Evolutionary conservation across 2,329 filamentous ascomycete species (phyloP).

Genomic region (Aspergillus tanneri): DNA sequence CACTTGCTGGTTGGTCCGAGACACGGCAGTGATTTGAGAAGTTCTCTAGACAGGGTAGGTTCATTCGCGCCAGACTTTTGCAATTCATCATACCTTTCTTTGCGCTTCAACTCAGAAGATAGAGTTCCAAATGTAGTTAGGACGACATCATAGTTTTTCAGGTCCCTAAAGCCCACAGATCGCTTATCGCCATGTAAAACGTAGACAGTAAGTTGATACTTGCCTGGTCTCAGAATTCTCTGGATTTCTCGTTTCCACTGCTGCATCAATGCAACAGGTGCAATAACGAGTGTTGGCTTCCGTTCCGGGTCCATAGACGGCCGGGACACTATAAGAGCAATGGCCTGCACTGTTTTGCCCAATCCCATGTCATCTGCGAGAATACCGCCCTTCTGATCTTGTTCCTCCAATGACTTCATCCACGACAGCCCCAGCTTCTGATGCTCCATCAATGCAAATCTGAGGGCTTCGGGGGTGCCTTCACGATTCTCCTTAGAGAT

Average conservation of each 20-base stretch:
- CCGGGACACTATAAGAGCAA: constrained; percentile 71
- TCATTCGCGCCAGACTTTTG: constrained; percentile 47
- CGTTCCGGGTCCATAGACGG: constrained; percentile 58
- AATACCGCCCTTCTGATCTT: constrained; percentile 71
- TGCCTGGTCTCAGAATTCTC: constrained; percentile 61
- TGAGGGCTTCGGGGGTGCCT: constrained; percentile 68
- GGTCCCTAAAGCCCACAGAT: constrained; percentile 55
- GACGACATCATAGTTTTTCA: constrained; percentile 70
- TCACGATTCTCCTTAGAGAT: constrained; percentile 62
- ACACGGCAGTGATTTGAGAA: constrained; percentile 51
- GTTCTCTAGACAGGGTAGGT: constrained; percentile 12
- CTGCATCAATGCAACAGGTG: constrained; percentile 73
- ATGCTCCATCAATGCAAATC: constrained; percentile 71
- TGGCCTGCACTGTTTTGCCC: constrained; percentile 79
- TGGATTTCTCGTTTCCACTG: constrained; percentile 83
- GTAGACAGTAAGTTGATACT: constrained; percentile 62
- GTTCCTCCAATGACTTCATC: constrained; percentile 72
- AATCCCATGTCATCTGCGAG: constrained; percentile 80
- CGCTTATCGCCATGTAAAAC: constrained; percentile 68
- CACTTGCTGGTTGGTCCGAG: constrained; percentile 62
- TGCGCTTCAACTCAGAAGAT: constrained; percentile 64
- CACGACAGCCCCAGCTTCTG: constrained; percentile 76
- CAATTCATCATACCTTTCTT: constrained; percentile 53
- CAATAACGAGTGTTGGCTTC: constrained; percentile 79
- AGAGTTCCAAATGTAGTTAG: constrained; percentile 77